Percentiles rank a stretch among this genome's conserved stretches.
Conservation (phyloP, 2,329 filamentous ascomycete species). For the Hirsutella rhossiliensis region DNA sequence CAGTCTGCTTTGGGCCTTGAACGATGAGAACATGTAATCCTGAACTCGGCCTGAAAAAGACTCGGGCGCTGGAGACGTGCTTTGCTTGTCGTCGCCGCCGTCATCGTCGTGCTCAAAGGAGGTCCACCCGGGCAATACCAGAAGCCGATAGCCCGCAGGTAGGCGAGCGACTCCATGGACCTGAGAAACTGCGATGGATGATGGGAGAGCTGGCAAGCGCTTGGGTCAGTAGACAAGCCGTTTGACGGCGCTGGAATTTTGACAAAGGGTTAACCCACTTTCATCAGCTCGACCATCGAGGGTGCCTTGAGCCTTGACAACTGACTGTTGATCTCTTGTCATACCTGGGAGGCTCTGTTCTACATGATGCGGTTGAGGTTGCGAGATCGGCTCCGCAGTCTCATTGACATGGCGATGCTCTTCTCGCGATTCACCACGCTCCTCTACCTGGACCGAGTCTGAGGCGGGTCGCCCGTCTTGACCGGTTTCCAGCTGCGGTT, state of each 20-base stretch:
- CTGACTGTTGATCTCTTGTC: too few relatives aligned
- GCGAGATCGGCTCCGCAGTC: too few relatives aligned
- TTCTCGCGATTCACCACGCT: too few relatives aligned
- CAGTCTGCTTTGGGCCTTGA: not conserved
- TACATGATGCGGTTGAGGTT: too few relatives aligned
- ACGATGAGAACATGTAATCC: not conserved
- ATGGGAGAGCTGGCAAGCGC: not conserved
- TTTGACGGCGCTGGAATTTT: too few relatives aligned
- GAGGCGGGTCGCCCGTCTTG: too few relatives aligned
- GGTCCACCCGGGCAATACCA: conserved; percentile 1
- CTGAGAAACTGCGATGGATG: not conserved
- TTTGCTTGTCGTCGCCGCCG: not conserved
- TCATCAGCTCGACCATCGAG: not conserved
- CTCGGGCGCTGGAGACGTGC: not conserved
- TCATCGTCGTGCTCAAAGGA: not conserved
- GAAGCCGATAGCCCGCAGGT: conserved; percentile 1
- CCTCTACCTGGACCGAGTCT: too few relatives aligned
- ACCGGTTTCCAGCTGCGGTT: too few relatives aligned
- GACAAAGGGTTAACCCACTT: not conserved
- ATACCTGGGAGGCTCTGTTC: too few relatives aligned
- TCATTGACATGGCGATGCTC: too few relatives aligned
- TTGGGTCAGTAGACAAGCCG: too few relatives aligned
- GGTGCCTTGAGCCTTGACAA: not conserved
- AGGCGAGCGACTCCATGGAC: not conserved
- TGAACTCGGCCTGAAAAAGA: not conserved